These are phyloP conservation scores for Scolecobasidium constrictum DNA, from an alignment of 2,329 filamentous ascomycete species.

Conservation along the genomic window DNA sequence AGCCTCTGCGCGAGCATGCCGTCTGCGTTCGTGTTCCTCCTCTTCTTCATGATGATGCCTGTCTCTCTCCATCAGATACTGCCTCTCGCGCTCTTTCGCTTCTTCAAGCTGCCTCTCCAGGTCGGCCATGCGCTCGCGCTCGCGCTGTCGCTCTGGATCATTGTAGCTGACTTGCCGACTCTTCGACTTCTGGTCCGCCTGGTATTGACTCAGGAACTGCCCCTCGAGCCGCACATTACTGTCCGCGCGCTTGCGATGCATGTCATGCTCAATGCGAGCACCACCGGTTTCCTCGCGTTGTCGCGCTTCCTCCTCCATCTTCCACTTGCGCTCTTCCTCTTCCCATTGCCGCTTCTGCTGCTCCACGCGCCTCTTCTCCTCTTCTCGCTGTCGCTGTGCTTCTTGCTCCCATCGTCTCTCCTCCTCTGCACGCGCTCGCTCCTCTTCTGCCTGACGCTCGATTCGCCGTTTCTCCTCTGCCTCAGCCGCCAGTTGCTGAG, in stretches of 20 bases:
- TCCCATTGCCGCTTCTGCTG: conserved; percentile 66
- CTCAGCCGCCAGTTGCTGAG: conserved; percentile 40
- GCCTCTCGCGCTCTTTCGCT: conserved; percentile 54
- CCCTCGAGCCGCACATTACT: conserved; percentile 64
- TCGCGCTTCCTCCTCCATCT: conserved; percentile 61
- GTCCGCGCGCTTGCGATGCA: conserved; percentile 40
- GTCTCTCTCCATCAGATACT: conserved; percentile 49
- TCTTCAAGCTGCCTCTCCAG: conserved; percentile 64
- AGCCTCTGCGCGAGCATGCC: conserved; percentile 16
- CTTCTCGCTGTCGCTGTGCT: conserved; percentile 46
- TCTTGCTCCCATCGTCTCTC: conserved; percentile 58
- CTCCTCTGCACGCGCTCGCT: conserved; percentile 50
- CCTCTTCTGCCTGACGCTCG: conserved; percentile 50
- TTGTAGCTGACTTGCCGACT: conserved; percentile 26
- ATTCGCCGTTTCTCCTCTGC: conserved; percentile 36
- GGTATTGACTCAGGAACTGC: conserved; percentile 80
- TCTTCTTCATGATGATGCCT: conserved; percentile 20
- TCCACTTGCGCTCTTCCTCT: conserved; percentile 67
- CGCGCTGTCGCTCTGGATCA: conserved; percentile 27
- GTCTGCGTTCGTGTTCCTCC: conserved; percentile 29
- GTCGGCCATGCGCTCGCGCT: conserved; percentile 57
- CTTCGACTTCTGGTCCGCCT: conserved; percentile 49
- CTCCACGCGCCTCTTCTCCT: conserved; percentile 48
- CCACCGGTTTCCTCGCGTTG: conserved; percentile 66
- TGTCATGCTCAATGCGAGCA: conserved; percentile 54